Evolutionary conservation across 2,329 filamentous ascomycete genomes (phyloP).

Genomic region (Penicillium glabrum): DNA sequence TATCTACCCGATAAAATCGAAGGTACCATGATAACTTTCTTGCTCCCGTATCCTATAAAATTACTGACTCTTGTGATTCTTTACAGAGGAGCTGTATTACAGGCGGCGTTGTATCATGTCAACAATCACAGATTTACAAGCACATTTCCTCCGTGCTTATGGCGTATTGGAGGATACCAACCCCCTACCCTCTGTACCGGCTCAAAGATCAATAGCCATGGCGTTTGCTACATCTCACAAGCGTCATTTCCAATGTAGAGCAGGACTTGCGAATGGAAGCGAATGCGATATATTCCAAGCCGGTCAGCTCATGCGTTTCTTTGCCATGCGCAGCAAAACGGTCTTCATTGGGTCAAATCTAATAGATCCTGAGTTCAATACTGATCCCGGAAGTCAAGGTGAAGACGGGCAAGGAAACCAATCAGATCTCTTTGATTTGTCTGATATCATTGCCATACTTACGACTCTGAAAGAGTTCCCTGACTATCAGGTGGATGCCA

Average conservation of each 20-base stretch:
- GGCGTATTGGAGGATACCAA: constrained; percentile 30
- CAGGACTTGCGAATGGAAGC: constrained; percentile 41
- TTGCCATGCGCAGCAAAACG: constrained; percentile 41
- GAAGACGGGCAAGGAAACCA: neutral
- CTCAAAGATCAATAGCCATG: constrained; percentile 6
- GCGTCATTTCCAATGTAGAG: constrained; percentile 41
- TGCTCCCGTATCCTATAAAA: neutral
- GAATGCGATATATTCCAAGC: constrained; percentile 47
- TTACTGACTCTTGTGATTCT: neutral
- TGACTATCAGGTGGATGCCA: constrained; percentile 44
- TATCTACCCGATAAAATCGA: constrained; percentile 40
- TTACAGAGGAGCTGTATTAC: constrained; percentile 43
- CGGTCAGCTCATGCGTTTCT: constrained; percentile 46
- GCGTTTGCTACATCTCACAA: constrained; percentile 19
- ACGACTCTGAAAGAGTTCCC: constrained; percentile 41
- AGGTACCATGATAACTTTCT: constrained; percentile 27
- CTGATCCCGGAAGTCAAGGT: neutral
- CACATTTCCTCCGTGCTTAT: constrained; percentile 42
- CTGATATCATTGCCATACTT: constrained; percentile 36
- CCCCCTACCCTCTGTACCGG: constrained; percentile 13
- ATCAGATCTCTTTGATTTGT: constrained; percentile 5
- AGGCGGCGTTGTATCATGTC: constrained; percentile 43
- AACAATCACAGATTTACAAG: constrained; percentile 44
- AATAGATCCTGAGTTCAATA: constrained; percentile 34
- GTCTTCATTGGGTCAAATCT: constrained; percentile 43